A percentile compares a stretch with the other conserved stretches of the same genome.
These are phyloP conservation scores for Cladosporium sphaerospermum DNA, from an alignment of 2,329 filamentous ascomycete genomes.

Conservation along the genomic window DNA sequence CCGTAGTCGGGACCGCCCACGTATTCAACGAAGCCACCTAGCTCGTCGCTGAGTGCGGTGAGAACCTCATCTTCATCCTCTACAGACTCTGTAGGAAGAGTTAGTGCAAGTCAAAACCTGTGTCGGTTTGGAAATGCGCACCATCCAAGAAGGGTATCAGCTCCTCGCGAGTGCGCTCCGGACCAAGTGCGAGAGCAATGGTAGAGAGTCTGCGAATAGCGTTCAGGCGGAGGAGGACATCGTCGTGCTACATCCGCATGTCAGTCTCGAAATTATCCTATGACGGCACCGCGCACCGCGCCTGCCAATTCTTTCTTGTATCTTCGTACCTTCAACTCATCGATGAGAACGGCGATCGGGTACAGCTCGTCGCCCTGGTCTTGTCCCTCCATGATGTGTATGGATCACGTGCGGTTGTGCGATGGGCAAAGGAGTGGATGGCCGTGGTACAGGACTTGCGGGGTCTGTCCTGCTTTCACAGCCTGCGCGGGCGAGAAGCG, in stretches of 20 bases:
- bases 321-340: conserved; percentile 85
- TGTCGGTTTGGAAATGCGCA: conserved; percentile 47
- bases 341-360: conserved; percentile 98
- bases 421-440: conserved; percentile 7
- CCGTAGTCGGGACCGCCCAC: conserved; percentile 90
- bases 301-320: background rate
- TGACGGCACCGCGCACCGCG: background rate
- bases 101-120: conserved; percentile 24
- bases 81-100: conserved; percentile 69
- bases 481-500: conserved; percentile 6
- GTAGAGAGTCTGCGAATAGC: conserved; percentile 97
- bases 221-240: conserved; percentile 95
- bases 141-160: conserved; percentile 98
- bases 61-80: conserved; percentile 99
- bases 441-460: conserved; percentile 12
- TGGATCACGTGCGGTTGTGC: background rate
- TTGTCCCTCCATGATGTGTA: conserved; percentile 71
- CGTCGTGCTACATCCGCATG: conserved; percentile 67
- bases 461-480: conserved; percentile 9
- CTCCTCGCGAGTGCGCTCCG: conserved; percentile 95
- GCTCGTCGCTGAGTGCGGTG: conserved; percentile 92
- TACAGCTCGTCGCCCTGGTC: conserved; percentile 98
- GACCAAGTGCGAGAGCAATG: conserved; percentile 90
- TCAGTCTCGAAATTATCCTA: conserved; percentile 8
- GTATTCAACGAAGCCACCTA: conserved; percentile 95